Evolutionary conservation across 768 basidiomycete genomes (phyloP).

Genomic region (Holtermanniella nyarrowii): DNA sequence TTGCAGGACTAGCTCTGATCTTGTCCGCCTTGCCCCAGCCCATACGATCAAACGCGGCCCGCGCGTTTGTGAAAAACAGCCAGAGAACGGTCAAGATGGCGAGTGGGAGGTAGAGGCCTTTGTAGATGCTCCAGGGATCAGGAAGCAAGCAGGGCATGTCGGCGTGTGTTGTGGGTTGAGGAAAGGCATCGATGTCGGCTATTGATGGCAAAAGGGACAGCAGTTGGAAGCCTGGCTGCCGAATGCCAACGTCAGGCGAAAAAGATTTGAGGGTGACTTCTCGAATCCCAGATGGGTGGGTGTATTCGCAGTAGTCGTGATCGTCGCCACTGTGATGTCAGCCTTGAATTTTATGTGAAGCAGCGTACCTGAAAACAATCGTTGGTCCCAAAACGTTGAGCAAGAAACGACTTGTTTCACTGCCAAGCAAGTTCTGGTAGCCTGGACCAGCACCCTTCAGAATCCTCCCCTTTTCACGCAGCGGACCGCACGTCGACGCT

Average conservation of each 20-base stretch:
- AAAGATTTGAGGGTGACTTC: slow-evolving; percentile 85
- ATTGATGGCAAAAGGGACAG: slow-evolving; percentile 56
- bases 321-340: slow-evolving; percentile 65
- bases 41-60: slow-evolving; percentile 20
- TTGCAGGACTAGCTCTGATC: slow-evolving; percentile 7
- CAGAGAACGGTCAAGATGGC: slow-evolving; percentile 50
- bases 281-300: slow-evolving; percentile 46
- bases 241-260: slow-evolving; percentile 80
- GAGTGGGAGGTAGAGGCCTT: slow-evolving; percentile 58
- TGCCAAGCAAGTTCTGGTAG: slow-evolving; percentile 67
- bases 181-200: slow-evolving; percentile 31
- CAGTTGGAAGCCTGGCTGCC: slow-evolving; percentile 77
- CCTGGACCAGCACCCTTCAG: slow-evolving; percentile 64
- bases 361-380: slow-evolving; percentile 59
- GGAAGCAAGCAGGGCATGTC: slow-evolving; percentile 70
- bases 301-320: slow-evolving; percentile 85
- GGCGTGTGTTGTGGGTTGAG: slow-evolving; percentile 45
- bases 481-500: slow-evolving; percentile 60
- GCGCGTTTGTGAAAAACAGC: slow-evolving; percentile 35
- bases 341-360: neutral
- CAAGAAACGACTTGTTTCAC: slow-evolving; percentile 56
- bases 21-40: slow-evolving; percentile 1
- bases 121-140: slow-evolving; percentile 70
- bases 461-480: slow-evolving; percentile 63
- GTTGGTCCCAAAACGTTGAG: slow-evolving; percentile 56